Evolutionary conservation across 768 basidiomycete genomes (phyloP).

Genomic region (Lactarius hengduanensis): DNA sequence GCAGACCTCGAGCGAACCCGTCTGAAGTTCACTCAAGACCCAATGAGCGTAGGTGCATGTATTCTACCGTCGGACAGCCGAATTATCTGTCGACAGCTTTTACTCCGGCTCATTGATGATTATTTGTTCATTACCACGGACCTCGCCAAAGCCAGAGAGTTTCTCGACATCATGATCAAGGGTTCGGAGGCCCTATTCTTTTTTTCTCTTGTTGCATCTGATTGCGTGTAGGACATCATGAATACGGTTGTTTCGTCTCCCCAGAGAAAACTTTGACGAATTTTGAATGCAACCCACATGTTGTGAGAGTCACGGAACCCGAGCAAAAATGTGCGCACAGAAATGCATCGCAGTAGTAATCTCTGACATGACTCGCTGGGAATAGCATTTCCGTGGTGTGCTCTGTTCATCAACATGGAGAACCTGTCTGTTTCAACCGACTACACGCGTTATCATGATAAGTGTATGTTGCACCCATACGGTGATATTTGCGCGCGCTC

Average conservation of each 20-base stretch:
- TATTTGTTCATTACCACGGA: constrained; percentile 85
- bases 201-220: background rate
- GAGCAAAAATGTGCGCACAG: constrained; percentile 39
- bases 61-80: background rate
- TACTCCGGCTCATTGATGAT: constrained; percentile 91
- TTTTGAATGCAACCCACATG: constrained; percentile 62
- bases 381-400: constrained; percentile 93
- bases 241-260: constrained; percentile 92
- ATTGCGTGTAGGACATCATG: constrained; percentile 66
- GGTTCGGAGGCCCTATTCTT: constrained; percentile 43
- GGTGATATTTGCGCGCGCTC: background rate
- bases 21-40: constrained; percentile 52
- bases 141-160: constrained; percentile 55
- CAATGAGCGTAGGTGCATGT: constrained; percentile 54
- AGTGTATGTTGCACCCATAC: constrained; percentile 45
- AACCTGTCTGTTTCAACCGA: constrained; percentile 80
- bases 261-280: constrained; percentile 87
- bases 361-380: background rate
- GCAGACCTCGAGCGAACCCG: constrained; percentile 78
- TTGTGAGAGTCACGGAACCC: constrained; percentile 53
- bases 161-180: constrained; percentile 72
- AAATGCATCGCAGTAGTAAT: background rate
- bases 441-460: constrained; percentile 63
- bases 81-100: constrained; percentile 46
- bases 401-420: constrained; percentile 70